Conservation (phyloP, 192 early-diverging fungal genomes). For the Backusella westeae region DNA sequence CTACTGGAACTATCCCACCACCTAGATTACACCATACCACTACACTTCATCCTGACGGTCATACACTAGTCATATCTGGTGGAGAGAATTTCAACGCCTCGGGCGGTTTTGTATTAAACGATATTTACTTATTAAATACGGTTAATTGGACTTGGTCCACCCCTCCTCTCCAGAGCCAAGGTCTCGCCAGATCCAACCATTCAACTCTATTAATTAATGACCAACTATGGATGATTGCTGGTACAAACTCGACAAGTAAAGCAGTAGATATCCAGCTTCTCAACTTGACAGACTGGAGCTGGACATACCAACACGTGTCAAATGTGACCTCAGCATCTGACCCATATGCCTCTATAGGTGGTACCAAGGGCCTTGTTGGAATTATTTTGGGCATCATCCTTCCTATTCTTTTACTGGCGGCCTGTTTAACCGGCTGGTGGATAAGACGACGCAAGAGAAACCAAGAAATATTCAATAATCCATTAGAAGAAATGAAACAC, state of each 20-base stretch:
- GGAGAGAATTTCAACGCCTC: neutral
- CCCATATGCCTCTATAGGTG: neutral
- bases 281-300: neutral
- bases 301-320: neutral
- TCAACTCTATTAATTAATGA: slow-evolving; percentile 11
- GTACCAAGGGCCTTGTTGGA: slow-evolving; percentile 8
- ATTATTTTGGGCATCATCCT: neutral
- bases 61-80: neutral
- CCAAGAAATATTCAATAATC: neutral
- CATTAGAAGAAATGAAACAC: neutral
- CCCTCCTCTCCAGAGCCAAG: neutral
- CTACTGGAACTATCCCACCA: neutral
- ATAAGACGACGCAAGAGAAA: neutral
- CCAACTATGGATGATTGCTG: slow-evolving; percentile 15
- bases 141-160: neutral
- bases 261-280: slow-evolving; percentile 15
- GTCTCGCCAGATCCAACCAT: slow-evolving; percentile 4
- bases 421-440: slow-evolving; percentile 4
- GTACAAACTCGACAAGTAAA: neutral
- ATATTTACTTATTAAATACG: neutral
- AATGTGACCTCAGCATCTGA: neutral
- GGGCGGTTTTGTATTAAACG: slow-evolving; percentile 7
- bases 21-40: slow-evolving; percentile 13
- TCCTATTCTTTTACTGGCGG: neutral
- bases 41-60: slow-evolving; percentile 9